Evolutionary conservation across 2,329 filamentous ascomycete species (phyloP).

Genomic region (Calonectria montana): DNA sequence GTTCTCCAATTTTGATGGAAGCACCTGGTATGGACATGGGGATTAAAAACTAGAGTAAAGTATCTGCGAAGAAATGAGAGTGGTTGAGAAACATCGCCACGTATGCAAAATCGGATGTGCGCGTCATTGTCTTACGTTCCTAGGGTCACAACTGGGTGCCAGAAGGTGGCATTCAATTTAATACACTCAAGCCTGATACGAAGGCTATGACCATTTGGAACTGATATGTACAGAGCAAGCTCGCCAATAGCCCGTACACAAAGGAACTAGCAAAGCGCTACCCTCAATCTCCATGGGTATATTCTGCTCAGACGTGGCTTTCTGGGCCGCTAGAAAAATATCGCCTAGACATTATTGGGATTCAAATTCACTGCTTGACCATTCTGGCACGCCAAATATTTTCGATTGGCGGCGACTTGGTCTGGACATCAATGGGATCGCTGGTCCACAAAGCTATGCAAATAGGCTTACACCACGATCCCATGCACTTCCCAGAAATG

Average conservation of each 20-base stretch:
- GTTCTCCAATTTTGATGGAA: too few relatives aligned
- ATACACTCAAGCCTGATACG: background rate
- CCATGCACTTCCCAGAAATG: conserved; percentile 50
- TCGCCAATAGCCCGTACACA: conserved; percentile 12
- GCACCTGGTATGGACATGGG: too few relatives aligned
- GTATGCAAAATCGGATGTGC: background rate
- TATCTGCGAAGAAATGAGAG: too few relatives aligned
- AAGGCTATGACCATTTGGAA: background rate
- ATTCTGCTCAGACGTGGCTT: conserved; percentile 55
- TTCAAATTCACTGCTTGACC: conserved; percentile 54
- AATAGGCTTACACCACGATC: conserved; percentile 58
- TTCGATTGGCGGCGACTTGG: conserved; percentile 53
- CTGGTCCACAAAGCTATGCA: conserved; percentile 57
- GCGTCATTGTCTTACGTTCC: conserved; percentile 10
- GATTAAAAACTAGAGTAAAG: too few relatives aligned
- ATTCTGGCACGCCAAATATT: conserved; percentile 55
- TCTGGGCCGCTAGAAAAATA: conserved; percentile 52
- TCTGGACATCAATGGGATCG: conserved; percentile 55
- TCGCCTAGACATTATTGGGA: conserved; percentile 43
- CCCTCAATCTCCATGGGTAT: conserved; percentile 49
- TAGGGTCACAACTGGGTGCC: background rate
- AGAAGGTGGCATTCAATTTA: conserved; percentile 14
- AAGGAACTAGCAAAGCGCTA: conserved; percentile 7
- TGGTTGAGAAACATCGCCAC: background rate
- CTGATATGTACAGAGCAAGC: conserved; percentile 23